Percentiles rank a stretch among this genome's conserved stretches.
phyloP scores from a whole-genome alignment of 2,329 filamentous ascomycete genomes.

The Xylaria sp. region DNA sequence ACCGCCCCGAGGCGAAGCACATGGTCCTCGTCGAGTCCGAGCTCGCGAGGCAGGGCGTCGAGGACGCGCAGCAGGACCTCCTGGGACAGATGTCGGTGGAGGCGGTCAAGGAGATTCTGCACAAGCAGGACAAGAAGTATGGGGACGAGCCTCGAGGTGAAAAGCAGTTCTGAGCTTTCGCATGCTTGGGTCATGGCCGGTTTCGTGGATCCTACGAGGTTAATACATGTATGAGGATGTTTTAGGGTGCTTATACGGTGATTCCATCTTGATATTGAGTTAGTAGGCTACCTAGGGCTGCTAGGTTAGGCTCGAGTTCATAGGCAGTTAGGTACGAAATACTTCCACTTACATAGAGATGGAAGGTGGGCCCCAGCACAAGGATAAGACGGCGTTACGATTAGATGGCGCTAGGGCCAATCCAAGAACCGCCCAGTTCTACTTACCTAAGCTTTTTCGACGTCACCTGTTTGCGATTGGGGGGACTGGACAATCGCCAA shows the following conservation, averaged over 20 bases:
- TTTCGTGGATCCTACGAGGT: neutral
- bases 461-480: neutral
- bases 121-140: constrained; percentile 1
- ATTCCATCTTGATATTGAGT: neutral
- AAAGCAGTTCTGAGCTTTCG: neutral
- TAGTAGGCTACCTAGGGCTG: neutral
- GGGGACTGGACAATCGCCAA: neutral
- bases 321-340: no score
- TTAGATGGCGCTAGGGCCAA: neutral
- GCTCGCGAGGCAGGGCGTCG: neutral
- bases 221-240: neutral
- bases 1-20: constrained; percentile 7
- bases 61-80: neutral
- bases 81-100: neutral
- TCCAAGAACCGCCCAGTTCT: neutral
- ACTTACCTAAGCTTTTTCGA: neutral
- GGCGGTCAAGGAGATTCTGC: neutral
- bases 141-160: neutral
- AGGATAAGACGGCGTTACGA: neutral
- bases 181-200: neutral
- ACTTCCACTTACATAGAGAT: no score
- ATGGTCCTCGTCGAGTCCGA: neutral
- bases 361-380: neutral
- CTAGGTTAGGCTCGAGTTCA: no score
- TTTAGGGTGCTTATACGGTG: neutral